phyloP scores from a whole-genome alignment of 2,329 filamentous ascomycete genomes.

The Botrytis squamosa region DNA sequence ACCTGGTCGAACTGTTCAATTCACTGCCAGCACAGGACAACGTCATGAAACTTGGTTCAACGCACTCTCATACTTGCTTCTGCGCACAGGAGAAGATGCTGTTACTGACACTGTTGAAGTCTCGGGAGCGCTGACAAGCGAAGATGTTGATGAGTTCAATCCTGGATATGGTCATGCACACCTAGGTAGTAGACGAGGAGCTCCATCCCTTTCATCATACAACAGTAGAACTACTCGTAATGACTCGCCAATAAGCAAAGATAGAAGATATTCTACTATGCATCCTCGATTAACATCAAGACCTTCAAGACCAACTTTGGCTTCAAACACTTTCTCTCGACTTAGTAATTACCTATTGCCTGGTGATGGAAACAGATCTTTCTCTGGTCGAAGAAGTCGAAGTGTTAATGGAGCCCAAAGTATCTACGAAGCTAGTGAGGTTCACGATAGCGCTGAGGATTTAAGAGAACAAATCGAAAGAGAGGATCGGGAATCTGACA shows the following conservation, averaged over 20 bases:
- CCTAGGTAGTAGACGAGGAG: constrained; percentile 49
- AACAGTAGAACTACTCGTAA: constrained; percentile 70
- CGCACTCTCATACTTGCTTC: constrained; percentile 85
- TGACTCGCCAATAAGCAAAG: constrained; percentile 53
- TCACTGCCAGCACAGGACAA: constrained; percentile 90
- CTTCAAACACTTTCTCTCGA: constrained; percentile 53
- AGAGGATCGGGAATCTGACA: constrained; percentile 72
- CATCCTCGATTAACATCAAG: constrained; percentile 30
- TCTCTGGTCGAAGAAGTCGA: constrained; percentile 55
- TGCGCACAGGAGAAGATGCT: constrained; percentile 69
- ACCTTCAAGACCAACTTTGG: constrained; percentile 33
- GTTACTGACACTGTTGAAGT: constrained; percentile 57
- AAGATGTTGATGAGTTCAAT: constrained; percentile 79
- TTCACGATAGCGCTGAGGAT: constrained; percentile 80
- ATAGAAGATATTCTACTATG: constrained; percentile 18
- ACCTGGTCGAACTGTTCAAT: constrained; percentile 84
- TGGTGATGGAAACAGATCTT: constrained; percentile 41
- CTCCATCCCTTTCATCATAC: constrained; percentile 73
- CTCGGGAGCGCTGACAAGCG: constrained; percentile 54
- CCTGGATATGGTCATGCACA: constrained; percentile 47
- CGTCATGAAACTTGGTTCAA: constrained; percentile 99
- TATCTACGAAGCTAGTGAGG: constrained; percentile 56
- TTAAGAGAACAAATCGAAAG: constrained; percentile 75
- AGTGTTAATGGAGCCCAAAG: constrained; percentile 43
- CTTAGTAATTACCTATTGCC: constrained; percentile 59